A percentile compares a stretch with the other conserved stretches of the same genome.
These are phyloP conservation scores for Plantago major DNA, from an alignment of 257 asterid genomes.

Conservation along the genomic window DNA sequence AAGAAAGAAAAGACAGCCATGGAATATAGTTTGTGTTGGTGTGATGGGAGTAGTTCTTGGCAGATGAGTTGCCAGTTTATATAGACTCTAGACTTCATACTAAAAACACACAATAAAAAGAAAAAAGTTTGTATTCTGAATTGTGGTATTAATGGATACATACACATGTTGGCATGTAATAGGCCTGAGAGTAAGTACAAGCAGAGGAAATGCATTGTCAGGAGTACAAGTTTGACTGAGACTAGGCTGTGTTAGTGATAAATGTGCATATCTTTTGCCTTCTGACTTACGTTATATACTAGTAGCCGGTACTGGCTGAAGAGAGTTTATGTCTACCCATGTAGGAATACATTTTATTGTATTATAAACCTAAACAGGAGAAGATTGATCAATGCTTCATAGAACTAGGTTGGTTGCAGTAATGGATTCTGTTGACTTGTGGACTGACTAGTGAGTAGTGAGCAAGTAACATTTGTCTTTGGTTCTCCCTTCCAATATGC, in stretches of 20 bases:
- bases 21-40: conserved; percentile 18
- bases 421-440: no score
- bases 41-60: conserved; percentile 17
- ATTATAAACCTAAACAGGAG: no score
- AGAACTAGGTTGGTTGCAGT: no score
- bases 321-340: not conserved
- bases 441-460: no score
- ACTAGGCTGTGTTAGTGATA: not conserved
- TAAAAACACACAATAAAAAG: conserved; percentile 7
- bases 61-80: conserved; percentile 20
- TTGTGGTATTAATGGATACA: no score
- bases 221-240: conserved; percentile 27
- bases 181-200: conserved; percentile 2
- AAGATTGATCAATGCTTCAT: no score
- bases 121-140: not conserved
- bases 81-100: conserved; percentile 24
- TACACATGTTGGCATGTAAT: no score
- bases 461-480: no score
- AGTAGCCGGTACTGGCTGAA: not conserved
- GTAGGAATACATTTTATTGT: not conserved
- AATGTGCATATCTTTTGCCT: conserved; percentile 30
- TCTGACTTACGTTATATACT: conserved; percentile 31
- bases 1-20: conserved; percentile 31
- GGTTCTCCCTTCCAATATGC: no score
- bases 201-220: conserved; percentile 19